Evolutionary conservation across 2,329 filamentous ascomycete genomes (phyloP).

Genomic region (Apiospora rasikravindrae): DNA sequence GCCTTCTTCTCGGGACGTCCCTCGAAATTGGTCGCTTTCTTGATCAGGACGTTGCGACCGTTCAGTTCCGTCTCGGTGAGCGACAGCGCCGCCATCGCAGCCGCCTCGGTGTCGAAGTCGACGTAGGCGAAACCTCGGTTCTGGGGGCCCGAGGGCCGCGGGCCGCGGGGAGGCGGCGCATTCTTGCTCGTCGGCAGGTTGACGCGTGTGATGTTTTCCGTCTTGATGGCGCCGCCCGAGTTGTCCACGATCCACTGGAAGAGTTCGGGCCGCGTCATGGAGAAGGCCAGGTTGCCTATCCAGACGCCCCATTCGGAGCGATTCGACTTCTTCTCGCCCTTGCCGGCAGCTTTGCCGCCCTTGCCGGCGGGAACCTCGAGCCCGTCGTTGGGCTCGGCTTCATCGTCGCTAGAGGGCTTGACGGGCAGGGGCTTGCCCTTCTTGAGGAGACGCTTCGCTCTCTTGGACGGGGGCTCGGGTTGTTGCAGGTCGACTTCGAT

Average conservation of each 20-base stretch:
- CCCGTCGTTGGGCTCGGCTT: constrained; percentile 44
- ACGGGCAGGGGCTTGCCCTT: constrained; percentile 70
- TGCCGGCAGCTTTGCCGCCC: constrained; percentile 26
- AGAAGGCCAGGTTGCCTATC: constrained; percentile 95
- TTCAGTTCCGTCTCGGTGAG: constrained; percentile 83
- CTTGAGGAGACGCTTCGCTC: constrained; percentile 86
- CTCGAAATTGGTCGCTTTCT: constrained; percentile 87
- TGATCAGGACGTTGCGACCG: constrained; percentile 86
- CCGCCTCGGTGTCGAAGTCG: constrained; percentile 77
- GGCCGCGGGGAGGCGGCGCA: constrained; percentile 33
- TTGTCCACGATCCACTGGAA: constrained; percentile 79
- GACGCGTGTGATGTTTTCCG: constrained; percentile 79
- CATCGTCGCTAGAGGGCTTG: constrained; percentile 48
- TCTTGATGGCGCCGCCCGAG: constrained; percentile 68
- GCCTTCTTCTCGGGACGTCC: constrained; percentile 77
- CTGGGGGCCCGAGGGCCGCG: constrained; percentile 39
- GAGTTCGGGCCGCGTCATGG: constrained; percentile 74
- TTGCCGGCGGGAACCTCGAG: constrained; percentile 31
- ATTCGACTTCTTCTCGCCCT: constrained; percentile 51
- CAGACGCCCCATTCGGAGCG: constrained; percentile 87
- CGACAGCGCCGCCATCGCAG: constrained; percentile 77
- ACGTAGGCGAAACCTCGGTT: constrained; percentile 98
- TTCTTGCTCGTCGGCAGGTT: constrained; percentile 72
- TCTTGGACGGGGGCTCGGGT: constrained; percentile 96
- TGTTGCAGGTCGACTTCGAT: constrained; percentile 88